phyloP scores from a whole-genome alignment of 106 monocot genomes.

The Dendrobium chrysotoxum region DNA sequence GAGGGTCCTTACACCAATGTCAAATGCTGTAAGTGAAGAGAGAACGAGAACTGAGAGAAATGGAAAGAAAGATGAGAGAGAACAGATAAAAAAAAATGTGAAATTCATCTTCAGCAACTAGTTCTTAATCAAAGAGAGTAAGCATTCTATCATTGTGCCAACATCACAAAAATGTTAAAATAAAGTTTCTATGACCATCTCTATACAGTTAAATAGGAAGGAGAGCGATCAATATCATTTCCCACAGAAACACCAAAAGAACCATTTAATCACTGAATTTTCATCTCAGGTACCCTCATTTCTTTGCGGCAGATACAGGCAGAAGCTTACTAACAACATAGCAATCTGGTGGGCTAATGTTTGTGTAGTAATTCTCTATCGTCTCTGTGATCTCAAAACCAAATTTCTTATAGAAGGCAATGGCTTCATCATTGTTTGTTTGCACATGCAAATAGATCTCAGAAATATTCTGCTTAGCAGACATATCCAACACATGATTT shows the following conservation, averaged over 20 bases:
- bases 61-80: not conserved
- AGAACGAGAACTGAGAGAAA: no score
- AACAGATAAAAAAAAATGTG: no score
- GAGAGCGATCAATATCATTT: not conserved
- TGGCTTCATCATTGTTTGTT: conserved; percentile 94
- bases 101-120: not conserved
- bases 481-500: conserved; percentile 71
- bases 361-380: conserved; percentile 81
- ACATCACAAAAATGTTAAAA: not conserved
- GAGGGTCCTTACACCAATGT: no score
- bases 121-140: not conserved
- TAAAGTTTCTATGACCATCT: not conserved
- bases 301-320: conserved; percentile 40
- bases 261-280: not conserved
- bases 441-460: conserved; percentile 95
- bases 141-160: not conserved
- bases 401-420: conserved; percentile 89
- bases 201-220: not conserved
- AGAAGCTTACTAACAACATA: conserved; percentile 65
- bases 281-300: conserved; percentile 28
- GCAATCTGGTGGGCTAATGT: conserved; percentile 96
- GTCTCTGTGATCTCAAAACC: conserved; percentile 88
- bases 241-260: not conserved
- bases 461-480: conserved; percentile 61
- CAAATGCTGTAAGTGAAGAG: no score